Percentiles rank a stretch among this genome's conserved stretches.
These are phyloP conservation scores for Aureobasidium sp. DNA, from an alignment of 2,329 filamentous ascomycete genomes.

Conservation along the genomic window DNA sequence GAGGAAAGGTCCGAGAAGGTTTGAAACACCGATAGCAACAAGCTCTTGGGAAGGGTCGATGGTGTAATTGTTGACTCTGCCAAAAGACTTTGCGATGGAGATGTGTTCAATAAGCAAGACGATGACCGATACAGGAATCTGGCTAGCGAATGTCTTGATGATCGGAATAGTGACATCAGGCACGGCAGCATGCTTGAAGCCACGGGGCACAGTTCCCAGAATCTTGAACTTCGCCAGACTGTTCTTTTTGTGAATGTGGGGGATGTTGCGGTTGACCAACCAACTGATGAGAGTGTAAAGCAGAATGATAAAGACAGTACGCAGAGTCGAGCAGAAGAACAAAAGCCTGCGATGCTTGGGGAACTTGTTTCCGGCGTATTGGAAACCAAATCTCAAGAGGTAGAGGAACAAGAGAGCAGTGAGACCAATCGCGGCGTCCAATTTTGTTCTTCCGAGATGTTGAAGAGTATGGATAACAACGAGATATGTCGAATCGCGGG, in stretches of 20 bases:
- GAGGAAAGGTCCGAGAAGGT: constrained; percentile 83
- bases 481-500: constrained; percentile 67
- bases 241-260: constrained; percentile 37
- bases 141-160: constrained; percentile 58
- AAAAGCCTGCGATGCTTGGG: constrained; percentile 64
- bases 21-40: constrained; percentile 86
- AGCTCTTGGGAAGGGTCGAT: constrained; percentile 95
- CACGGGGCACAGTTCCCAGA: constrained; percentile 69
- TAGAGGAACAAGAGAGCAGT: constrained; percentile 74
- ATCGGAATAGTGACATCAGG: constrained; percentile 62
- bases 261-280: constrained; percentile 58
- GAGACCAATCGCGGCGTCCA: constrained; percentile 88
- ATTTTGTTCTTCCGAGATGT: constrained; percentile 54
- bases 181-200: constrained; percentile 72
- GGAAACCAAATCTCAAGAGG: constrained; percentile 60
- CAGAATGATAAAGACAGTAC: constrained; percentile 85
- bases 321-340: constrained; percentile 87
- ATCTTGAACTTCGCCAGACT: constrained; percentile 58
- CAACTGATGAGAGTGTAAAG: constrained; percentile 89
- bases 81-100: constrained; percentile 94
- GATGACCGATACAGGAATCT: constrained; percentile 81
- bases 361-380: constrained; percentile 58
- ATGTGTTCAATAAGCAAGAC: constrained; percentile 97
- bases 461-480: constrained; percentile 80
- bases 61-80: constrained; percentile 88